Evolutionary conservation across 768 basidiomycete species (phyloP), one percentile per base, ranked within the genome.

Genomic region (Suillus decipiens): DNA sequence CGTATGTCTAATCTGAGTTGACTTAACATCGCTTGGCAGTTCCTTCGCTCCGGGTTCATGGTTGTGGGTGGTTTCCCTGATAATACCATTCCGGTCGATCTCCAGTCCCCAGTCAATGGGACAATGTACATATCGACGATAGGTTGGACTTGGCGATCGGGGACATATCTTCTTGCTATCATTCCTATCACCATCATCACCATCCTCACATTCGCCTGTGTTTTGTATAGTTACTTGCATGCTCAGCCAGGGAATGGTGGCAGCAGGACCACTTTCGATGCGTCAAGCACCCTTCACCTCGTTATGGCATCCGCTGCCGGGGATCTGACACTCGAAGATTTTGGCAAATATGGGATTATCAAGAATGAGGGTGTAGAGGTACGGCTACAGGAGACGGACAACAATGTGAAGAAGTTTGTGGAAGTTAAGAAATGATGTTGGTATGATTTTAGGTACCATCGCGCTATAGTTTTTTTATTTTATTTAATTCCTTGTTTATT

Each of bases 291-390:
- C 28, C 28, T 28, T 28, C 5, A 58, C 15, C 42, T 62, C 31
- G 47, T 62, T 37, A 62, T 57, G 61, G 61, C 61, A 22, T 42
- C 39, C 22, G 24, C 61, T 24, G 54, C 33, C 5, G 60, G 60
- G 19, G 17, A 5, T 39, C 24, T 54, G 14, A 17, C 19, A 8
- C 24, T 28, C 8, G 28, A 41, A 19, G 37, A n/a, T 39, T 61
- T 61, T 15, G 14, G 4, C n/a, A 9, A n/a, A 9, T 14, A 36
- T 0, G 60, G 60, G 11, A 28, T 61, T 15, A 17, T 22, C 31
- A 0, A 28, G 36, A 61, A 61, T 22, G 60, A 61, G 14, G 37
- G 6, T 11, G 36, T 41, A 8, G 39, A 17, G n/a, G 48, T 61
- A 3, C 3, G 14, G 47, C 36, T 61, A n/a, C n/a, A n/a, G n/a